Conservation (phyloP, 2,329 filamentous ascomycete species). For the Fusarium hainanense region DNA sequence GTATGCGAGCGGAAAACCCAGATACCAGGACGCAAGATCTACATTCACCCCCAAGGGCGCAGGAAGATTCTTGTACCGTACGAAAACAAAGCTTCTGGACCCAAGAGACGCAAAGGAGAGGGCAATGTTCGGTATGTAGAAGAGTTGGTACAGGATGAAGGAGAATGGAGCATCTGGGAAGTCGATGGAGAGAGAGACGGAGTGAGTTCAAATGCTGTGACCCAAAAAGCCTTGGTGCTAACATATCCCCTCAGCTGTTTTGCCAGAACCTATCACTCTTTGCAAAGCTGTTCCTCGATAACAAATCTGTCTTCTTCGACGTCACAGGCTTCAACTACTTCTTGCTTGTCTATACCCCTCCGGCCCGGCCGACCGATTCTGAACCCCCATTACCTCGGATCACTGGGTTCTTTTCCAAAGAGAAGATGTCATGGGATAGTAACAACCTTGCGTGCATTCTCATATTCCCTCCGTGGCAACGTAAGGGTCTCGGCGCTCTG, state of each 20-base stretch:
- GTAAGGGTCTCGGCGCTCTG: constrained; percentile 85
- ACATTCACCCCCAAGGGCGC: constrained; percentile 67
- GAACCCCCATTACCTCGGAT: constrained; percentile 62
- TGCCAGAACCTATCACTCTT: constrained; percentile 96
- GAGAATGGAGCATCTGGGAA: constrained; percentile 88
- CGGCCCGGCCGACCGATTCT: constrained; percentile 32
- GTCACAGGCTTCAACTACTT: constrained; percentile 96
- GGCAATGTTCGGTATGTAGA: constrained; percentile 54
- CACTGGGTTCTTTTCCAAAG: constrained; percentile 98
- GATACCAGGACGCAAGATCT: constrained; percentile 78
- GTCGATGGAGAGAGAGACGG: constrained; percentile 89
- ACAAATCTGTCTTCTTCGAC: constrained; percentile 98
- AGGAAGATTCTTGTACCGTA: constrained; percentile 55
- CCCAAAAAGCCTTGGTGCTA: background rate
- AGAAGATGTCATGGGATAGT: constrained; percentile 98
- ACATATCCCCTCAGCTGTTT: constrained; percentile 69
- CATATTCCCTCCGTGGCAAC: constrained; percentile 95
- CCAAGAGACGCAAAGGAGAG: constrained; percentile 54
- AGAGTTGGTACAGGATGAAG: constrained; percentile 66
- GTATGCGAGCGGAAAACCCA: constrained; percentile 63
- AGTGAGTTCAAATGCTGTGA: constrained; percentile 55
- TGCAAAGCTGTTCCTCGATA: constrained; percentile 96
- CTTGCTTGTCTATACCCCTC: constrained; percentile 79
- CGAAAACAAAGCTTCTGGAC: constrained; percentile 47
- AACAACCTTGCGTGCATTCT: constrained; percentile 98